Conservation (phyloP, 1,284 basidiomycete genomes). For the Cutaneotrichosporon sp. region DNA sequence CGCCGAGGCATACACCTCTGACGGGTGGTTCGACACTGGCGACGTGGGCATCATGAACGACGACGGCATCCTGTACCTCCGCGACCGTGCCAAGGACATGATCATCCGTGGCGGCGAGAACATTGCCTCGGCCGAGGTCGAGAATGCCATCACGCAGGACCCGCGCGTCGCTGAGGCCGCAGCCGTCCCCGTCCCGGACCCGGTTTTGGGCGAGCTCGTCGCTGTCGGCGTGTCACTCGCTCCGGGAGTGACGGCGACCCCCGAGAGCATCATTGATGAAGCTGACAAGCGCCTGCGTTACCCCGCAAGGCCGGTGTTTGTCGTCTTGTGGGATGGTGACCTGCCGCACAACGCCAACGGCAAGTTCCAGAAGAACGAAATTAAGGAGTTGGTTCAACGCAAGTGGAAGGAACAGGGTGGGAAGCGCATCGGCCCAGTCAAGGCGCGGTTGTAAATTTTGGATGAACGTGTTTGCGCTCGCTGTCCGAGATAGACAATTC, state of each 20-base stretch:
- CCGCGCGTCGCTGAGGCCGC: conserved; percentile 37
- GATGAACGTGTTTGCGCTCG: neutral
- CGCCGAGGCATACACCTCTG: conserved; percentile 26
- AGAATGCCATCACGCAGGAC: conserved; percentile 45
- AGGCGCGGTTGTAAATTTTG: conserved; percentile 18
- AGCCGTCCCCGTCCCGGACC: conserved; percentile 42
- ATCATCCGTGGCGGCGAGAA: conserved; percentile 52
- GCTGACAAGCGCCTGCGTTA: conserved; percentile 23
- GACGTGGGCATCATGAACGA: conserved; percentile 41
- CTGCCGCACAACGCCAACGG: conserved; percentile 23
- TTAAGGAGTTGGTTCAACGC: conserved; percentile 24
- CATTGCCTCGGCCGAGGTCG: conserved; percentile 46
- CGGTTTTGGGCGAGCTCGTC: conserved; percentile 43
- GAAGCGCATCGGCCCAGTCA: conserved; percentile 6
- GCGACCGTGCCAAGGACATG: conserved; percentile 32
- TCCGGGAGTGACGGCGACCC: conserved; percentile 10
- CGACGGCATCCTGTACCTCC: conserved; percentile 41
- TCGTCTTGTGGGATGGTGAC: conserved; percentile 18
- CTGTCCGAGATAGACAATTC: neutral
- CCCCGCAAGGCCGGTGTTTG: conserved; percentile 23
- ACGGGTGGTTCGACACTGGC: conserved; percentile 51
- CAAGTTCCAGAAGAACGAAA: conserved; percentile 24
- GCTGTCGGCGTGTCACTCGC: conserved; percentile 40
- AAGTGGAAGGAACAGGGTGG: conserved; percentile 22
- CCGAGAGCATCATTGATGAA: conserved; percentile 18